A percentile compares a stretch with the other conserved stretches of the same genome.
Evolutionary conservation across 495 filamentous ascomycete species (phyloP).

Genomic region (Podospora didyma): DNA sequence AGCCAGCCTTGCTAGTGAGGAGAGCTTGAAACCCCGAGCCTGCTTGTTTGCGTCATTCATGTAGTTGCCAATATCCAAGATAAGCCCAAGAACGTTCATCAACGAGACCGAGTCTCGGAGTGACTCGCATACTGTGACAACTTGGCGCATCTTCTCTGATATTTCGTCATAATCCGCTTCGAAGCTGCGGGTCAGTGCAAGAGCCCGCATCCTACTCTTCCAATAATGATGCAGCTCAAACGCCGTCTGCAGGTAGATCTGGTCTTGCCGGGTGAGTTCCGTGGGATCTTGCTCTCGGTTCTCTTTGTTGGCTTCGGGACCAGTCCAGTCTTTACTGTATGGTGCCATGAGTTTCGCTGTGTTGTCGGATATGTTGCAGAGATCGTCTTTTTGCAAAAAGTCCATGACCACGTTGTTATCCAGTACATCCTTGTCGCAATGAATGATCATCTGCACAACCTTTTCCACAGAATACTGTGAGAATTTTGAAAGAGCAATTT

Average conservation of each 20-base stretch:
- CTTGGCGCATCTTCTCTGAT: conserved; percentile 70
- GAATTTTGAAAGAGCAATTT: conserved; percentile 90
- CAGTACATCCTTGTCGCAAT: conserved; percentile 86
- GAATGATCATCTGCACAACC: conserved; percentile 87
- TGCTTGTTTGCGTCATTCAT: conserved; percentile 99
- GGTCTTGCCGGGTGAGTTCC: conserved; percentile 90
- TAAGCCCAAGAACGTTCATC: conserved; percentile 93
- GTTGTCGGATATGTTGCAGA: conserved; percentile 89
- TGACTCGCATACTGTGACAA: conserved; percentile 83
- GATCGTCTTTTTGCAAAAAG: conserved; percentile 85
- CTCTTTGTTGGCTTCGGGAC: conserved; percentile 73
- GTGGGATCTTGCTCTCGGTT: conserved; percentile 80
- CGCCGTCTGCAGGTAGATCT: conserved; percentile 88
- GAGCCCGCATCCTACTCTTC: conserved; percentile 93
- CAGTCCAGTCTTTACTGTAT: conserved; percentile 95
- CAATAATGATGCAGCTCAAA: conserved; percentile 97
- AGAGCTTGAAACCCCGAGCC: conserved; percentile 94
- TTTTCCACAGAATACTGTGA: conserved; percentile 75
- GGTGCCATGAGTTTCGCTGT: conserved; percentile 86
- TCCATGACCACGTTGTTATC: conserved; percentile 97
- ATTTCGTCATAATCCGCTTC: conserved; percentile 91
- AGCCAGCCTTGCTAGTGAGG: conserved; percentile 85
- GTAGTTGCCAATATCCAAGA: conserved; percentile 97
- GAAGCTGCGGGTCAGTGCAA: conserved; percentile 77
- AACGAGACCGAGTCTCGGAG: conserved; percentile 84